Evolutionary conservation across 169 alveolate genomes (phyloP).

Genomic region (Plasmodium berghei): DNA sequence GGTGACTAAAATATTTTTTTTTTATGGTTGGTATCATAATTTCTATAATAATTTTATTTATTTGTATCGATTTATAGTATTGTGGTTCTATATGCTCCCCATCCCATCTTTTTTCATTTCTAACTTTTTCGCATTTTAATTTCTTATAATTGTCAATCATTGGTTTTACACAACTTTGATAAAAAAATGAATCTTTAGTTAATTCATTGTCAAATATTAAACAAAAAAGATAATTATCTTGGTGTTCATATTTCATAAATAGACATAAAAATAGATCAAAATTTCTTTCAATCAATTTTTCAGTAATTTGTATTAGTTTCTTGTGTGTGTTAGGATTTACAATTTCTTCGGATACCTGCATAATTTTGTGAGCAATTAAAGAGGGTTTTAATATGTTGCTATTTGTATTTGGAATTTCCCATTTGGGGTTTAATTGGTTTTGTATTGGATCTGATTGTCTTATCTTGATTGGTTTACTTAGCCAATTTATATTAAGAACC

Average conservation of each 20-base stretch:
- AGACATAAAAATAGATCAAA: slow-evolving; percentile 58
- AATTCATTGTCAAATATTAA: slow-evolving; percentile 52
- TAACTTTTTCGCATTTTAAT: slow-evolving; percentile 41
- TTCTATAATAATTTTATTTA: slow-evolving; percentile 58
- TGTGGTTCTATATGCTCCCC: not conserved
- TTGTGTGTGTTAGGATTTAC: slow-evolving; percentile 25
- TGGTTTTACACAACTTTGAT: slow-evolving; percentile 49
- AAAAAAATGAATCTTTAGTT: slow-evolving; percentile 49
- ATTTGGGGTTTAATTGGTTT: no score
- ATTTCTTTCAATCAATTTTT: slow-evolving; percentile 30
- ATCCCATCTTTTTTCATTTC: slow-evolving; percentile 16
- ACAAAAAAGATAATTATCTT: slow-evolving; percentile 32
- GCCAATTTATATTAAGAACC: no score
- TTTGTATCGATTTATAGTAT: slow-evolving; percentile 5
- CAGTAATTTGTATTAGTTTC: slow-evolving; percentile 17
- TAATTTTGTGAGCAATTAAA: not conserved
- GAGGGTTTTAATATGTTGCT: not conserved
- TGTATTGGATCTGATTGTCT: no score
- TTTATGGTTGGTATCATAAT: slow-evolving; percentile 58
- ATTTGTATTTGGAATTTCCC: not conserved
- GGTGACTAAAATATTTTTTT: slow-evolving; percentile 45
- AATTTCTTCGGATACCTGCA: not conserved
- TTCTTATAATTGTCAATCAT: slow-evolving; percentile 53
- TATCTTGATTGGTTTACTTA: no score
- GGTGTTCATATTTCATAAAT: slow-evolving; percentile 55